Percentiles rank a stretch among this genome's conserved stretches.
Evolutionary conservation across 306 rosid genomes (phyloP).

Genomic region (Corylus heterophylla): DNA sequence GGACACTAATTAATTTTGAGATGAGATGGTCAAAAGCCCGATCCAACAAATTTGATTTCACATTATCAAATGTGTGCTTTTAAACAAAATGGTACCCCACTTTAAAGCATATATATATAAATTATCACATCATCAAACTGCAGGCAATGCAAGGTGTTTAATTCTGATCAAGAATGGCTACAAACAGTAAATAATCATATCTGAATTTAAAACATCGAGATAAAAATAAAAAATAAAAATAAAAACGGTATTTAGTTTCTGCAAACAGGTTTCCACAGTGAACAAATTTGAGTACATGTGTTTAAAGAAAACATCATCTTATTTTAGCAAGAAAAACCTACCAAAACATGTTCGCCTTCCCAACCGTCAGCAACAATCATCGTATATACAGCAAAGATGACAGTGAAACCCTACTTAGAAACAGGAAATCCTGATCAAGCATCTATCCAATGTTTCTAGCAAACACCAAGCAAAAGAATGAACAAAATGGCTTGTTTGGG

Average conservation of each 20-base stretch:
- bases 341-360: neutral
- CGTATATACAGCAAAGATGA: neutral
- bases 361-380: neutral
- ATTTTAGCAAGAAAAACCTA: neutral
- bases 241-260: neutral
- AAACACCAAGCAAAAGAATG: neutral
- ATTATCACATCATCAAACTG: too few relatives aligned
- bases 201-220: too few relatives aligned
- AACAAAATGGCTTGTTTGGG: neutral
- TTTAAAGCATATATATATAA: too few relatives aligned
- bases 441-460: neutral
- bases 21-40: too few relatives aligned
- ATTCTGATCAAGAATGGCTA: too few relatives aligned
- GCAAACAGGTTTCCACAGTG: neutral
- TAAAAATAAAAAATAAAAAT: too few relatives aligned
- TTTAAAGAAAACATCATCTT: neutral
- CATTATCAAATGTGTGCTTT: too few relatives aligned
- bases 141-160: too few relatives aligned
- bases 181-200: too few relatives aligned
- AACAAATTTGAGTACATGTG: neutral
- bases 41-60: too few relatives aligned
- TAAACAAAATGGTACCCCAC: too few relatives aligned
- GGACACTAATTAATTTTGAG: too few relatives aligned
- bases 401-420: neutral
- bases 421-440: neutral